Base-by-base conservation (phyloP, 192 early-diverging fungal genomes). In the Backusella psychrophila region DNA sequence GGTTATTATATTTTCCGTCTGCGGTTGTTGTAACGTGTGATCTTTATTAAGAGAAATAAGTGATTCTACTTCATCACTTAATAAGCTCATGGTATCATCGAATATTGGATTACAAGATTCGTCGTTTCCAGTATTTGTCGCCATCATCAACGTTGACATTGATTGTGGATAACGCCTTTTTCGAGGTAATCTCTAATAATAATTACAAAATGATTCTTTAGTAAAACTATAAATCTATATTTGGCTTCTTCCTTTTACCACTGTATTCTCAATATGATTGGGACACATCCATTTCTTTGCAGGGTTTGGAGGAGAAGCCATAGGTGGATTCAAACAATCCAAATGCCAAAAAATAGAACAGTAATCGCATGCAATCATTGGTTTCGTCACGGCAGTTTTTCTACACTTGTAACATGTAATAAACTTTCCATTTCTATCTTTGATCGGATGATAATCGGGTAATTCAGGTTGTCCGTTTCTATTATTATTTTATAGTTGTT, bases 231-330 rank as follows among this genome's bases (percentile, higher is more conserved):
- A 6, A 5, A 11, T 23, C 39, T n/a, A 68, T 17, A 68, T 5
- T 46, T 12, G 14, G 4, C 38, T 19, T 2, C 6, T 31, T 23
- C 3, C 3, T 11, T 80, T 78, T 83, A 86, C 85, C 83, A 83
- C 36, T 2, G 77, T 73, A 36, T 83, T 82, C 35, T 83, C 84
- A 11, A 71, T 76, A 66, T 89, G 88, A 17, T 85, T 86, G 8
- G 88, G 88, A 56, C 88, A 89, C 82, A 86, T 87, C 88, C 88
- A 89, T 66, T 85, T 87, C 49, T 77, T 82, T 23, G 78, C 56
- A 3, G 36, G 71, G 31, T 81, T 82, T 8, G 88, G 88, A 49
- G 86, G 75, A 23, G 74, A 77, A 15, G 85, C 77, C 83, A 87
- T 73, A 5, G 88, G 85, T 11, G 85, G 88, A 14, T 82, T 80